Evolutionary conservation across 1,284 basidiomycete genomes (phyloP).

Genomic region (Cryptococcus sp.): DNA sequence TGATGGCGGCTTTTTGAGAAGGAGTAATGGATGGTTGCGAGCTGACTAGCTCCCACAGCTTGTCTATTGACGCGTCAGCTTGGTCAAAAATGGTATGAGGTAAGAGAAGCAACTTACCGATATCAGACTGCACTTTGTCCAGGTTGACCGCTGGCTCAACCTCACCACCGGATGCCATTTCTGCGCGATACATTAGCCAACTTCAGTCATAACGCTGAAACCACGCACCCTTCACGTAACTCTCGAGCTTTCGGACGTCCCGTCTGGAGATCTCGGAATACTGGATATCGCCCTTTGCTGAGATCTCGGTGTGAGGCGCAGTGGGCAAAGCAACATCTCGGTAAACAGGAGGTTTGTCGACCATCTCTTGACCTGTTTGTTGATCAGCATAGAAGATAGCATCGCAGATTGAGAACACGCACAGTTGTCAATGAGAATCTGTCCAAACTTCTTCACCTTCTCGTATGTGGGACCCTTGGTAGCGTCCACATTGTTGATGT

Average conservation of each 20-base stretch:
- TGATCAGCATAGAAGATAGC: neutral
- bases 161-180: slow-evolving; percentile 94
- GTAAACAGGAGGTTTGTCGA: slow-evolving; percentile 56
- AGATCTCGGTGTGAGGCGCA: slow-evolving; percentile 92
- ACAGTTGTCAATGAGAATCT: slow-evolving; percentile 88
- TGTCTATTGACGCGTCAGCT: slow-evolving; percentile 56
- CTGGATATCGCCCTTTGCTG: slow-evolving; percentile 88
- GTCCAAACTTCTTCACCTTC: slow-evolving; percentile 94
- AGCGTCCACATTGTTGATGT: slow-evolving; percentile 82
- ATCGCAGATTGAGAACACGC: slow-evolving; percentile 8
- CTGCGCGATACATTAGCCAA: slow-evolving; percentile 45
- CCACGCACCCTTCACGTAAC: slow-evolving; percentile 73
- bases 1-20: slow-evolving; percentile 96
- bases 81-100: neutral
- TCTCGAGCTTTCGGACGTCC: slow-evolving; percentile 94
- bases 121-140: slow-evolving; percentile 94
- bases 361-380: slow-evolving; percentile 41
- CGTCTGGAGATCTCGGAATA: slow-evolving; percentile 93
- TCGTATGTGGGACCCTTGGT: slow-evolving; percentile 86
- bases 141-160: slow-evolving; percentile 82
- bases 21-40: slow-evolving; percentile 94
- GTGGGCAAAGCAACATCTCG: slow-evolving; percentile 89
- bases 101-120: slow-evolving; percentile 54
- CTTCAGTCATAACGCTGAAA: neutral
- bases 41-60: slow-evolving; percentile 96